Evolutionary conservation across 192 early-diverging fungal species (phyloP).

Genomic region (Entophlyctis luteolus): DNA sequence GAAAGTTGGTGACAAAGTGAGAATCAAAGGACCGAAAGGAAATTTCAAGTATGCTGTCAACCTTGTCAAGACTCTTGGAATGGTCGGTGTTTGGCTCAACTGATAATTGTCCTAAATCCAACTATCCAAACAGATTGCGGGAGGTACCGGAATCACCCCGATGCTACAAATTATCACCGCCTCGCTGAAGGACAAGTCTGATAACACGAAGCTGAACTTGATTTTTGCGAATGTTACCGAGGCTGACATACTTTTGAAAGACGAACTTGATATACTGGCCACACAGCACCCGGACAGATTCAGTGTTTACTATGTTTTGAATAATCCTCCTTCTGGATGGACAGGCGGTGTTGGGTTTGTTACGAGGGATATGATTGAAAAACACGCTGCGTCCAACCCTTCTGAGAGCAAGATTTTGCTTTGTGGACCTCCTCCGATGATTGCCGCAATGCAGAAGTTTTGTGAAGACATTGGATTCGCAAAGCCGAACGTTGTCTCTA

Average conservation of each 20-base stretch:
- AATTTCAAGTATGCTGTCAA: slow-evolving; percentile 81
- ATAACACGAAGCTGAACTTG: slow-evolving; percentile 81
- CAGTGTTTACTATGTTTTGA: slow-evolving; percentile 30
- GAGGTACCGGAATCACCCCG: slow-evolving; percentile 89
- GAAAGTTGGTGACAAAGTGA: slow-evolving; percentile 67
- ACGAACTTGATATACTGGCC: slow-evolving; percentile 76
- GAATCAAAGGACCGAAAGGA: slow-evolving; percentile 83
- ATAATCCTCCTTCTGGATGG: slow-evolving; percentile 68
- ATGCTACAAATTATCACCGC: slow-evolving; percentile 92
- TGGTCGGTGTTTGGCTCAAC: slow-evolving; percentile 58
- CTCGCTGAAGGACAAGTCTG: slow-evolving; percentile 76
- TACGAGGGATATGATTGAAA: slow-evolving; percentile 74
- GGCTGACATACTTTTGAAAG: slow-evolving; percentile 81
- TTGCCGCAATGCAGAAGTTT: slow-evolving; percentile 68
- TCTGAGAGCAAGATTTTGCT: slow-evolving; percentile 80
- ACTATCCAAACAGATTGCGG: slow-evolving; percentile 59
- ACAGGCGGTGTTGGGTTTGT: slow-evolving; percentile 82
- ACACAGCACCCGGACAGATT: slow-evolving; percentile 52
- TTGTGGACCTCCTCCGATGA: slow-evolving; percentile 87
- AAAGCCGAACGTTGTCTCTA: slow-evolving; percentile 65
- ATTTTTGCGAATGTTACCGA: slow-evolving; percentile 86
- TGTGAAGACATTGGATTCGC: slow-evolving; percentile 75
- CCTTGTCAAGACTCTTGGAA: slow-evolving; percentile 74
- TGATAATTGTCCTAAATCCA: not conserved
- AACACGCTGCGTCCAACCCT: slow-evolving; percentile 59